Conservation (phyloP, 805 yeast genomes). For the Pichia californica region DNA sequence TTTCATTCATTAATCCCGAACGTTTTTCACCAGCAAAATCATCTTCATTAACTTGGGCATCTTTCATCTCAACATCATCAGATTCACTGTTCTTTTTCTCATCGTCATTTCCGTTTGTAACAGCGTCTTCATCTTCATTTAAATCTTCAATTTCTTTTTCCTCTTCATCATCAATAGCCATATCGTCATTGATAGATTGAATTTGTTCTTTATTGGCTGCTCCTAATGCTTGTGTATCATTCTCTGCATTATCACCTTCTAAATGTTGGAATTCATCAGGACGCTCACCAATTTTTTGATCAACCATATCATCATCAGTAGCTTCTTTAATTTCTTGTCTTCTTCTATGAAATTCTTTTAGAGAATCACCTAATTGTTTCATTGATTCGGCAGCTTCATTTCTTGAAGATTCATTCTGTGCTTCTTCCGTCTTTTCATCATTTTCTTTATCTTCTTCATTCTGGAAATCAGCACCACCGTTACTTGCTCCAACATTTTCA, state of each 20-base stretch:
- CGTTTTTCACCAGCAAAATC: slow-evolving; percentile 16
- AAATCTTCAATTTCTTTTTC: slow-evolving; percentile 26
- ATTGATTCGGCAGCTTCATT: slow-evolving; percentile 70
- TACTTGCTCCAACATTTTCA: slow-evolving; percentile 64
- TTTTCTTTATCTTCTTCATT: slow-evolving; percentile 40
- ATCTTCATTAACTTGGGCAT: slow-evolving; percentile 16
- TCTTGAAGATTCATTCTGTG: slow-evolving; percentile 50
- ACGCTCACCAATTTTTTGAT: slow-evolving; percentile 52
- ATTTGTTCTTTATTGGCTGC: slow-evolving; percentile 76
- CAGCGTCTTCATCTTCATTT: slow-evolving; percentile 15
- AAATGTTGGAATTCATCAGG: slow-evolving; percentile 86
- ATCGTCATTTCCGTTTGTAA: slow-evolving; percentile 11
- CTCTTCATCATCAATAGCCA: slow-evolving; percentile 70
- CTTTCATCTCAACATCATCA: slow-evolving; percentile 27
- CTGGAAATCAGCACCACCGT: slow-evolving; percentile 34
- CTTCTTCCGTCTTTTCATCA: slow-evolving; percentile 39
- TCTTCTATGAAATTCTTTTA: slow-evolving; percentile 88
- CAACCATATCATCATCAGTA: slow-evolving; percentile 43
- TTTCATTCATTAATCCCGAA: slow-evolving; percentile 20
- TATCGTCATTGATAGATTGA: slow-evolving; percentile 70
- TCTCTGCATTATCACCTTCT: slow-evolving; percentile 70
- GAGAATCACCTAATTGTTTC: slow-evolving; percentile 84
- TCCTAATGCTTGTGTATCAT: slow-evolving; percentile 89
- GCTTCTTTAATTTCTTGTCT: slow-evolving; percentile 81
- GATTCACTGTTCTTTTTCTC: slow-evolving; percentile 17